These are phyloP conservation scores for Micractinium sp. DNA, from an alignment of 139 green algal species.

Conservation along the genomic window DNA sequence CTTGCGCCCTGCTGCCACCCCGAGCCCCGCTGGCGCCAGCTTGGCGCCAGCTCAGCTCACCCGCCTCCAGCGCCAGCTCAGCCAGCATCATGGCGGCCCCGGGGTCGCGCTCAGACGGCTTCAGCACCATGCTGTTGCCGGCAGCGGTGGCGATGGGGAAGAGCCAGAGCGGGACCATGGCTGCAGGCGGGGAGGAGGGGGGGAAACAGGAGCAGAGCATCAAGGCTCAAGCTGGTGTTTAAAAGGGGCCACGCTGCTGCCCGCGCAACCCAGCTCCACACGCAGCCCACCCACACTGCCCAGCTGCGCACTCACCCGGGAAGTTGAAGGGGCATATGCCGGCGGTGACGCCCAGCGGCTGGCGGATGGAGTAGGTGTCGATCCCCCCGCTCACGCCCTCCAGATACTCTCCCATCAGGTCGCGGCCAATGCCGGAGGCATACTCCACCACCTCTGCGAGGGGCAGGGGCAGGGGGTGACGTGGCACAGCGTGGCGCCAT, in stretches of 20 bases:
- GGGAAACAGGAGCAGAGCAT: neutral
- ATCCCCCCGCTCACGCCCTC: slow-evolving; percentile 93
- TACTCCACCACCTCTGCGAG: slow-evolving; percentile 95
- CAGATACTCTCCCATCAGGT: slow-evolving; percentile 84
- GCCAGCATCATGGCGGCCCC: slow-evolving; percentile 84
- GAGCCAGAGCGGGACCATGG: slow-evolving; percentile 88
- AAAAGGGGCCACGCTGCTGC: neutral
- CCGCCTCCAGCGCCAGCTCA: slow-evolving; percentile 83
- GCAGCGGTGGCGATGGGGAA: slow-evolving; percentile 80
- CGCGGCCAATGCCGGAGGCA: slow-evolving; percentile 75
- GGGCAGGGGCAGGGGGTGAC: neutral
- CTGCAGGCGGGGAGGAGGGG: slow-evolving; percentile 1
- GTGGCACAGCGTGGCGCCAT: no score
- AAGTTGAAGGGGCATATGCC: slow-evolving; percentile 99
- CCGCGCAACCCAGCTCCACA: neutral
- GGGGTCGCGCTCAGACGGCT: slow-evolving; percentile 88
- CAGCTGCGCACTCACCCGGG: slow-evolving; percentile 56
- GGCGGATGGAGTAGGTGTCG: slow-evolving; percentile 91
- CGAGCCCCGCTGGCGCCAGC: no score
- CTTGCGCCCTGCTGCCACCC: no score
- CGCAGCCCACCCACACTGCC: neutral
- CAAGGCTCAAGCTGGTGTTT: neutral
- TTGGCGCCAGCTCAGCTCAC: slow-evolving; percentile 15
- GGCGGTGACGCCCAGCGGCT: slow-evolving; percentile 91
- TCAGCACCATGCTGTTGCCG: slow-evolving; percentile 92